phyloP scores from a whole-genome alignment of 805 yeast species.

The Myxozyma neotropica region DNA sequence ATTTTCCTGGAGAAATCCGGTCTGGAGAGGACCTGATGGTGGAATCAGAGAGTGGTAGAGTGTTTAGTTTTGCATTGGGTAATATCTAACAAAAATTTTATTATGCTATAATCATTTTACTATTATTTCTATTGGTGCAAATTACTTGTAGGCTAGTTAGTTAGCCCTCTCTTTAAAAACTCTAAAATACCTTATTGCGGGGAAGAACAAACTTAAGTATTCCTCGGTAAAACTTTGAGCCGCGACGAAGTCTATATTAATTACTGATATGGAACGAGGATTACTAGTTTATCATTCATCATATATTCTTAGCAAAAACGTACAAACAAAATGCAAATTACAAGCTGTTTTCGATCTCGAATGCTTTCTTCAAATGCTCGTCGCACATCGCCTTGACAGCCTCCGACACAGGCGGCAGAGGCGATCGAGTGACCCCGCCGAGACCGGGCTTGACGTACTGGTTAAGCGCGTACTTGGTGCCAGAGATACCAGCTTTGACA shows the following conservation, averaged over 20 bases:
- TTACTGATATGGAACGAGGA: too few relatives aligned
- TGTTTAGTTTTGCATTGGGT: not conserved
- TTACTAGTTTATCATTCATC: too few relatives aligned
- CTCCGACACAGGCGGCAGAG: constrained; percentile 27
- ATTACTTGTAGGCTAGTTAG: too few relatives aligned
- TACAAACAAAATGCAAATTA: not conserved
- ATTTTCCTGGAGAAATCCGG: constrained; percentile 40
- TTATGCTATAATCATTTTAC: too few relatives aligned
- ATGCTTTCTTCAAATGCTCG: constrained; percentile 11
- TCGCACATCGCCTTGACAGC: constrained; percentile 16
- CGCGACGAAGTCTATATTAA: too few relatives aligned
- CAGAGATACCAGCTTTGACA: constrained; percentile 34
- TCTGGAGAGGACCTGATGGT: constrained; percentile 40
- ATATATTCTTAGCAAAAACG: too few relatives aligned
- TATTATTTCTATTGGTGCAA: too few relatives aligned
- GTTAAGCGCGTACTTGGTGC: constrained; percentile 35
- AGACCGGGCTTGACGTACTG: constrained; percentile 21
- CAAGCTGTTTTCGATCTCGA: constrained; percentile 21
- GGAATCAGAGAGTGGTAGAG: constrained; percentile 39
- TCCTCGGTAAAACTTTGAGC: too few relatives aligned
- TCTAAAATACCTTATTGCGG: too few relatives aligned
- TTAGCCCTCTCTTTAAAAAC: too few relatives aligned
- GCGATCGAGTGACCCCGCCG: constrained; percentile 30
- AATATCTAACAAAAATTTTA: not conserved
- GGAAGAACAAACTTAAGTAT: too few relatives aligned